phyloP scores from a whole-genome alignment of 768 basidiomycete genomes.

The Hypsizygus marmoreus region DNA sequence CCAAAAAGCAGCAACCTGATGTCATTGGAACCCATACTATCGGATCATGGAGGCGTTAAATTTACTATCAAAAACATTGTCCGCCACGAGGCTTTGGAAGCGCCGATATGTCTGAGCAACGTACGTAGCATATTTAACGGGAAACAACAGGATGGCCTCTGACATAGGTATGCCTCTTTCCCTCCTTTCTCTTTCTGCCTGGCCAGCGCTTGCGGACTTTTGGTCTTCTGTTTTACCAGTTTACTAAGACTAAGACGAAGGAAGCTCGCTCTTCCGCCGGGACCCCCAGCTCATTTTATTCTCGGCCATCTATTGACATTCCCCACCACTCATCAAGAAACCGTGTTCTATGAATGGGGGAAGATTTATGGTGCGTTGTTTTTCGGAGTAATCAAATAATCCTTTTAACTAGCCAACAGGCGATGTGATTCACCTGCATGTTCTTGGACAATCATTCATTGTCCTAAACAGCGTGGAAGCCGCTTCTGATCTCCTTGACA shows the following conservation, averaged over 20 bases:
- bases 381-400: neutral
- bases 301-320: neutral
- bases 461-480: conserved; percentile 12
- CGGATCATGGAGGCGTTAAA: too few relatives aligned
- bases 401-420: conserved; percentile 5
- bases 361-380: conserved; percentile 1
- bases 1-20: too few relatives aligned
- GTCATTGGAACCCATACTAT: too few relatives aligned
- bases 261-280: neutral
- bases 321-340: neutral
- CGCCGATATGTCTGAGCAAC: too few relatives aligned
- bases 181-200: too few relatives aligned
- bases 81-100: too few relatives aligned
- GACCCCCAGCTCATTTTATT: neutral
- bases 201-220: neutral
- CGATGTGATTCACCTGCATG: conserved; percentile 9
- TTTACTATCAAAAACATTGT: too few relatives aligned
- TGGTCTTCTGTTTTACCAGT: too few relatives aligned
- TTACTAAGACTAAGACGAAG: neutral
- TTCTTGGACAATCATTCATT: conserved; percentile 1
- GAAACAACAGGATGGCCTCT: too few relatives aligned
- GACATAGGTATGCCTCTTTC: too few relatives aligned
- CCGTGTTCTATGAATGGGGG: conserved; percentile 2
- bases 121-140: too few relatives aligned
- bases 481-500: conserved; percentile 12